Evolutionary conservation across 768 basidiomycete species (phyloP).

Genomic region (Termitomyces sp.): DNA sequence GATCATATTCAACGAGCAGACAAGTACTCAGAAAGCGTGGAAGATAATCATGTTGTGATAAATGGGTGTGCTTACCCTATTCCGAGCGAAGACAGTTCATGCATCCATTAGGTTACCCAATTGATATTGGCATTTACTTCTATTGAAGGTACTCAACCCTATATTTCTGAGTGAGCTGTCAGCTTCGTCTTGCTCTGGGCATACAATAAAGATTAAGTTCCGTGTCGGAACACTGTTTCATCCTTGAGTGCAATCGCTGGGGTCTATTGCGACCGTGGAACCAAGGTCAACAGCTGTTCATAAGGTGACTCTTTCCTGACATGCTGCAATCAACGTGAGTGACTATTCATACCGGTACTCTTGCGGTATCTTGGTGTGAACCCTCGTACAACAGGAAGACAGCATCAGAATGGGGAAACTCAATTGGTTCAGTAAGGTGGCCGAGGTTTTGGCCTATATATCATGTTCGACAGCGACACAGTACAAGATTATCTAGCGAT

Average conservation of each 20-base stretch:
- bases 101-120: background rate
- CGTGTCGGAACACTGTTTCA: background rate
- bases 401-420: background rate
- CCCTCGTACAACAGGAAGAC: background rate
- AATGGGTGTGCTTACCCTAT: no score
- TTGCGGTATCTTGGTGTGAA: background rate
- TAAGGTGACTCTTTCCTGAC: background rate
- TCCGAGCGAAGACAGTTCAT: no score
- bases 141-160: background rate
- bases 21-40: background rate
- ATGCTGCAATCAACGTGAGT: background rate
- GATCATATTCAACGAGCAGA: background rate
- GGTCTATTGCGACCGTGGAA: background rate
- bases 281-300: background rate
- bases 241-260: background rate
- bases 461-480: slow-evolving; percentile 14
- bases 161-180: background rate
- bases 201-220: background rate
- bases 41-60: background rate
- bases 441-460: slow-evolving; percentile 14
- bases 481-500: slow-evolving; percentile 18
- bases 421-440: slow-evolving; percentile 14
- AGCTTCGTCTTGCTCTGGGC: background rate
- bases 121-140: background rate
- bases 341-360: background rate